Percentiles rank a stretch among this genome's conserved stretches.
Evolutionary conservation across 1,139 yeast species (phyloP).

Genomic region (Suzukiozyma palmioleophila): DNA sequence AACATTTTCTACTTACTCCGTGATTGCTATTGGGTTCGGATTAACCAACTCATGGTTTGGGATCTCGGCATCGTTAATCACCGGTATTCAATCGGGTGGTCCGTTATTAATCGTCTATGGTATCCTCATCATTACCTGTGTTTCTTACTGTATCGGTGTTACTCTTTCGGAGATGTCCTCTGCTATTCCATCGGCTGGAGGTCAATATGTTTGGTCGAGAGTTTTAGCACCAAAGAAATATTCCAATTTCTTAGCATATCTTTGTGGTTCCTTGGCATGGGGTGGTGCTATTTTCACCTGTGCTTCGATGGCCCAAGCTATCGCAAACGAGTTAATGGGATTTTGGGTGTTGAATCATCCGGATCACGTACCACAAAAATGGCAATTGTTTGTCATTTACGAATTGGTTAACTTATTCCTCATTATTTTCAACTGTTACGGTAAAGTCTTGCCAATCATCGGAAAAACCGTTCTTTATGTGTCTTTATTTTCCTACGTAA

Average conservation of each 20-base stretch:
- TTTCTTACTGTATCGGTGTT: slow-evolving; percentile 37
- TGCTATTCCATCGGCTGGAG: slow-evolving; percentile 56
- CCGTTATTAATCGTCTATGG: slow-evolving; percentile 67
- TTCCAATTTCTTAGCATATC: slow-evolving; percentile 45
- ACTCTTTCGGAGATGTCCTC: slow-evolving; percentile 47
- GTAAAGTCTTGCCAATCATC: slow-evolving; percentile 50
- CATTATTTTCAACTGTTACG: slow-evolving; percentile 53
- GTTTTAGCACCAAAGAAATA: slow-evolving; percentile 48
- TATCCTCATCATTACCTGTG: slow-evolving; percentile 54
- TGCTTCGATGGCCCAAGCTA: slow-evolving; percentile 55
- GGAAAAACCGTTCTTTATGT: slow-evolving; percentile 51
- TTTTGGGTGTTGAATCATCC: slow-evolving; percentile 49
- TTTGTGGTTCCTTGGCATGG: slow-evolving; percentile 56
- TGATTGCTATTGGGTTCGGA: slow-evolving; percentile 66
- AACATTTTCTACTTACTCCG: slow-evolving; percentile 49
- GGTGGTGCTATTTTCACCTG: slow-evolving; percentile 55
- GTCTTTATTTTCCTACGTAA: slow-evolving; percentile 49
- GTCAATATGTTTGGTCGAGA: slow-evolving; percentile 59
- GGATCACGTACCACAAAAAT: slow-evolving; percentile 39
- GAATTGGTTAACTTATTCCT: slow-evolving; percentile 35
- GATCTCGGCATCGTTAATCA: slow-evolving; percentile 57
- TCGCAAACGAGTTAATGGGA: slow-evolving; percentile 48
- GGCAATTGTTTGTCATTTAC: slow-evolving; percentile 59
- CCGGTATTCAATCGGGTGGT: slow-evolving; percentile 65
- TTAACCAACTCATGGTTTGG: slow-evolving; percentile 71